Conservation (phyloP, 352 stramenopile species). For the Phytophthora aleatoria region DNA sequence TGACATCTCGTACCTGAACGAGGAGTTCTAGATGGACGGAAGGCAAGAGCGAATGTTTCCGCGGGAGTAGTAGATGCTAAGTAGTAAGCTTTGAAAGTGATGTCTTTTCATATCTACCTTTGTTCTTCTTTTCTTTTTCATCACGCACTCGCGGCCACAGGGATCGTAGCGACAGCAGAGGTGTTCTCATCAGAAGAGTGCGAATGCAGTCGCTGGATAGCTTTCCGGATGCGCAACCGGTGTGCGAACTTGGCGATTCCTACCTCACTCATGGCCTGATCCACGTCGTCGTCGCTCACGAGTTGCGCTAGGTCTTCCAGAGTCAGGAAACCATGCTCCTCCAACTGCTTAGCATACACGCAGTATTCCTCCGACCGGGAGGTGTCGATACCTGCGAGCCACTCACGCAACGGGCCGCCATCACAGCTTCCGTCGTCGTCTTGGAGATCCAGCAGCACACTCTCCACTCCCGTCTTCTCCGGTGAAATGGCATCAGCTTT, state of each 20-base stretch:
- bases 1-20: conserved; percentile 96
- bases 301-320: conserved; percentile 64
- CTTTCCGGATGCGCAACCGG: conserved; percentile 68
- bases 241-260: conserved; percentile 82
- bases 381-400: conserved; percentile 60
- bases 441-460: conserved; percentile 34
- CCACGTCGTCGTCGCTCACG: conserved; percentile 64
- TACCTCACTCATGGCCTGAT: conserved; percentile 77
- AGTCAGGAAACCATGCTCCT: conserved; percentile 67
- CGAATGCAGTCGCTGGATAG: conserved; percentile 56
- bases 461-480: conserved; percentile 43
- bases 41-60: conserved; percentile 26
- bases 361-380: conserved; percentile 55
- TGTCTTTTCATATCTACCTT: conserved; percentile 31
- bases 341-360: conserved; percentile 60
- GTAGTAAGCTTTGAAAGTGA: conserved; percentile 36
- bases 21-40: conserved; percentile 59
- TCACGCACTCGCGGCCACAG: conserved; percentile 44
- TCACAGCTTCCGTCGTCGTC: conserved; percentile 34
- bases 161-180: conserved; percentile 23
- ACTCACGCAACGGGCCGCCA: conserved; percentile 42
- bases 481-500: conserved; percentile 33
- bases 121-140: conserved; percentile 10
- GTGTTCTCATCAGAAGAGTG: conserved; percentile 21
- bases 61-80: conserved; percentile 39